Conservation (phyloP, 805 yeast species). For the Tetrapisispora namnaoensis region DNA sequence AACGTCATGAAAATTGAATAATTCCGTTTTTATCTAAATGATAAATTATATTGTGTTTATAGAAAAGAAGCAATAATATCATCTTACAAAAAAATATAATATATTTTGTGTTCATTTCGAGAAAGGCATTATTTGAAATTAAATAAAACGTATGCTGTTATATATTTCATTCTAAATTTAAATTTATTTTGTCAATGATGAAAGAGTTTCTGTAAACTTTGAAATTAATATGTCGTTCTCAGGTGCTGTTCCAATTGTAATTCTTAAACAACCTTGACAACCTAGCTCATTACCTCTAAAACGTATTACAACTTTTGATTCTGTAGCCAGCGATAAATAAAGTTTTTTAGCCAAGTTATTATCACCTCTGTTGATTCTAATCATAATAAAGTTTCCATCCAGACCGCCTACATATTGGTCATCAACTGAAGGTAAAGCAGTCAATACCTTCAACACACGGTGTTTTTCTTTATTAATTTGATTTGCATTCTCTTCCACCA, state of each 20-base stretch:
- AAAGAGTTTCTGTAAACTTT: conserved; percentile 34
- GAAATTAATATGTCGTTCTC: conserved; percentile 56
- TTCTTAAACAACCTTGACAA: conserved; percentile 78
- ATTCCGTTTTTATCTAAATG: too few species aligned
- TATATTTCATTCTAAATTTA: background rate
- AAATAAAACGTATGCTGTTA: background rate
- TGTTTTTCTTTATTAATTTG: conserved; percentile 47
- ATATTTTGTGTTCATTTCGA: too few species aligned
- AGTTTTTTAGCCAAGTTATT: conserved; percentile 58
- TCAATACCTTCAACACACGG: conserved; percentile 43
- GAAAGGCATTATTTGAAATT: background rate
- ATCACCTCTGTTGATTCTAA: conserved; percentile 72
- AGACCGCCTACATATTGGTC: conserved; percentile 67
- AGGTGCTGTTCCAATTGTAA: conserved; percentile 73
- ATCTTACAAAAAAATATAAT: too few species aligned
- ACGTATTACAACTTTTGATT: conserved; percentile 73
- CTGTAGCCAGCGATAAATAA: conserved; percentile 61
- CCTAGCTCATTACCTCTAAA: conserved; percentile 87
- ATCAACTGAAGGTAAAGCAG: conserved; percentile 49
- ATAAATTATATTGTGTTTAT: too few species aligned
- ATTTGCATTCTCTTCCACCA: conserved; percentile 48
- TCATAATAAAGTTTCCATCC: conserved; percentile 77
- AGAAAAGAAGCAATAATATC: too few species aligned
- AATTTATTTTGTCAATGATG: conserved; percentile 9
- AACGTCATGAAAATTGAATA: too few species aligned